phyloP scores from a whole-genome alignment of 2,329 filamentous ascomycete genomes.

The Cladophialophora yegresii region DNA sequence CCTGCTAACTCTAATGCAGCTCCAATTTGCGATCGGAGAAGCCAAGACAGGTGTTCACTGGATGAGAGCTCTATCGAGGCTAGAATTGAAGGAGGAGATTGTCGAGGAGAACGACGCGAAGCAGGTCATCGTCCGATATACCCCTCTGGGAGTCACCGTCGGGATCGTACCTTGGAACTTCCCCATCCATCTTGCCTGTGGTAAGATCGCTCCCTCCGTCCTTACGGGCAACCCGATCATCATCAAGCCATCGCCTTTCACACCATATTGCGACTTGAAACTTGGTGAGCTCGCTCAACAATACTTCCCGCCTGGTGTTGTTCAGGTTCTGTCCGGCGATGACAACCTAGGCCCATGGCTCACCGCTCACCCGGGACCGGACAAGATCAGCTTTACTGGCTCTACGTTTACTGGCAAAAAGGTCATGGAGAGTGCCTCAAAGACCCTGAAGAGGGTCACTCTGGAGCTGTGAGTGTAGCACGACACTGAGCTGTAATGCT shows the following conservation, averaged over 20 bases:
- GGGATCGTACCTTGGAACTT: conserved; percentile 66
- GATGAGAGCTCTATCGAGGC: conserved; percentile 26
- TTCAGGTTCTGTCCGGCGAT: conserved; percentile 62
- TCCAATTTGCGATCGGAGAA: conserved; percentile 33
- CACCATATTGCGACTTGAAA: conserved; percentile 55
- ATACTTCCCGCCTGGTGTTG: conserved; percentile 64
- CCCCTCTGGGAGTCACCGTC: conserved; percentile 47
- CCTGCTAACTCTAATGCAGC: conserved; percentile 16
- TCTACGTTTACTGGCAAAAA: conserved; percentile 62
- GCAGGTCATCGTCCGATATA: conserved; percentile 40
- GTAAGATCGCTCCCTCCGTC: conserved; percentile 55
- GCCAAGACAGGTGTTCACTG: conserved; percentile 29
- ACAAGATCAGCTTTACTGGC: conserved; percentile 67
- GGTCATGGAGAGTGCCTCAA: conserved; percentile 59
- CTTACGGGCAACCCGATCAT: conserved; percentile 59
- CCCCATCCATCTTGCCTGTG: conserved; percentile 46
- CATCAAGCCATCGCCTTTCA: conserved; percentile 62
- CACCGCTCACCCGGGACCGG: conserved; percentile 60
- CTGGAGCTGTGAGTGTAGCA: conserved; percentile 55
- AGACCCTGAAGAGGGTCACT: conserved; percentile 62
- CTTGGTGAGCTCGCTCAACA: conserved; percentile 60
- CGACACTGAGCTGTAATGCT: background rate
- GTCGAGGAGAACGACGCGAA: conserved; percentile 34
- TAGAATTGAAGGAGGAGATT: conserved; percentile 33
- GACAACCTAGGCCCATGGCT: conserved; percentile 63